Evolutionary conservation across 2,329 filamentous ascomycete genomes (phyloP).

Genomic region (Colletotrichum lini): DNA sequence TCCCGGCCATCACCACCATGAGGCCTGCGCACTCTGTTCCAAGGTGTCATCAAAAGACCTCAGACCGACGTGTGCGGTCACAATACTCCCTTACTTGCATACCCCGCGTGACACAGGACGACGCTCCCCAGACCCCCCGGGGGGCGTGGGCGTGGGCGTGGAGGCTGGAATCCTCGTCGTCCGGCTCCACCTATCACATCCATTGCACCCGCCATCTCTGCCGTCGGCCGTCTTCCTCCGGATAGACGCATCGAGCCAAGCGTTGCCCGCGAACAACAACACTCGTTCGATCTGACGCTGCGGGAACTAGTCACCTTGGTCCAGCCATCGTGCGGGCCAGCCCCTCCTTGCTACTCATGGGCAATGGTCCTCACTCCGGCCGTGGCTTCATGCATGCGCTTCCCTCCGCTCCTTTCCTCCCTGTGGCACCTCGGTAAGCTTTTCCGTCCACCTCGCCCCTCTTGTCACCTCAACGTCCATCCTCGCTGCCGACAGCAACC

Average conservation of each 20-base stretch:
- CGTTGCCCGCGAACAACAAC: slow-evolving; percentile 19
- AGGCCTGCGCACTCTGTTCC: neutral
- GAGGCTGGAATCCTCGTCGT: neutral
- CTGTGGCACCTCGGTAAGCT: slow-evolving; percentile 32
- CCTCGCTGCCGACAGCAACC: slow-evolving; percentile 25
- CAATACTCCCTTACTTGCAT: neutral
- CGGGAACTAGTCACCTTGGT: slow-evolving; percentile 29
- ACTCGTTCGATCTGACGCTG: slow-evolving; percentile 25
- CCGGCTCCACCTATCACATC: slow-evolving; percentile 39
- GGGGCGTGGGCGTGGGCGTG: neutral
- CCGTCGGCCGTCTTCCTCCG: slow-evolving; percentile 40
- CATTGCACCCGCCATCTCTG: slow-evolving; percentile 30
- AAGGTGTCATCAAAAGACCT: neutral
- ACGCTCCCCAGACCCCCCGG: neutral
- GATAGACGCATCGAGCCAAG: slow-evolving; percentile 37
- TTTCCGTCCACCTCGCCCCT: slow-evolving; percentile 5
- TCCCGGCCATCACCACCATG: neutral
- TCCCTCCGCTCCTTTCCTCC: neutral
- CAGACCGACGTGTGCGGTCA: slow-evolving; percentile 1
- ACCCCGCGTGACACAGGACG: slow-evolving; percentile 28
- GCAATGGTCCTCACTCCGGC: slow-evolving; percentile 1
- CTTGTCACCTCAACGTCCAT: no score
- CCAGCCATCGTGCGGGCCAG: slow-evolving; percentile 9
- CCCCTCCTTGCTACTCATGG: neutral
- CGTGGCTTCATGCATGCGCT: slow-evolving; percentile 14